A percentile compares a stretch with the other conserved stretches of the same genome.
phyloP scores from a whole-genome alignment of 1,139 yeast species.

The Protomyces pachydermus region DNA sequence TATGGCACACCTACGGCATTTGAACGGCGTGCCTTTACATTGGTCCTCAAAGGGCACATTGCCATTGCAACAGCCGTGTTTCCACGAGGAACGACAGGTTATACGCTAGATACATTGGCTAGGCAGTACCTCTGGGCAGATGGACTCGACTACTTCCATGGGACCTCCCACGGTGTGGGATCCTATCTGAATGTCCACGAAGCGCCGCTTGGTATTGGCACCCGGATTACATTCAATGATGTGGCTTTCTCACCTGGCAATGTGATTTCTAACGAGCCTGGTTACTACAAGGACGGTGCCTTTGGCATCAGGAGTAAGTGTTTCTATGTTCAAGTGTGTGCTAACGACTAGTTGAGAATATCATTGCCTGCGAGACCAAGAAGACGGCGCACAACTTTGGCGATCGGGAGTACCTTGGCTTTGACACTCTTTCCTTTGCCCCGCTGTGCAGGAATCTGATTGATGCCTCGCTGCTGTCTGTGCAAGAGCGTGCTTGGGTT shows the following conservation, averaged over 20 bases:
- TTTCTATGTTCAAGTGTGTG: background rate
- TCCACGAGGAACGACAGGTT: constrained; percentile 85
- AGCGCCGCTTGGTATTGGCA: constrained; percentile 90
- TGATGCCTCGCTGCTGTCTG: constrained; percentile 52
- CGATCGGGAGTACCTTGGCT: constrained; percentile 60
- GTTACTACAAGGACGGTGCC: constrained; percentile 85
- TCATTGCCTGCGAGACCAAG: constrained; percentile 57
- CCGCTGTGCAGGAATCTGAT: constrained; percentile 75
- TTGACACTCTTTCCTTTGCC: constrained; percentile 73
- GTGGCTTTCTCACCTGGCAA: constrained; percentile 61
- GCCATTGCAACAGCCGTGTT: constrained; percentile 71
- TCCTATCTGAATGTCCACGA: constrained; percentile 90
- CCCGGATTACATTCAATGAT: constrained; percentile 40
- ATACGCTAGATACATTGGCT: constrained; percentile 76
- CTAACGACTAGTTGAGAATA: constrained; percentile 53
- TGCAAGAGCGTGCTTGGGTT: constrained; percentile 62
- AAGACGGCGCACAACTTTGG: constrained; percentile 44
- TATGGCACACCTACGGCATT: constrained; percentile 63
- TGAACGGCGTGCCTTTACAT: constrained; percentile 71
- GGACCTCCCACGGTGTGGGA: constrained; percentile 98
- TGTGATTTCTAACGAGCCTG: constrained; percentile 89
- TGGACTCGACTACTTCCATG: constrained; percentile 90
- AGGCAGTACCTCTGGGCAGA: constrained; percentile 81
- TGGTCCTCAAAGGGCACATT: constrained; percentile 87
- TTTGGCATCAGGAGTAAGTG: constrained; percentile 69